These are phyloP conservation scores for Parastagonospora avenae DNA, from an alignment of 2,329 filamentous ascomycete species.

Conservation along the genomic window DNA sequence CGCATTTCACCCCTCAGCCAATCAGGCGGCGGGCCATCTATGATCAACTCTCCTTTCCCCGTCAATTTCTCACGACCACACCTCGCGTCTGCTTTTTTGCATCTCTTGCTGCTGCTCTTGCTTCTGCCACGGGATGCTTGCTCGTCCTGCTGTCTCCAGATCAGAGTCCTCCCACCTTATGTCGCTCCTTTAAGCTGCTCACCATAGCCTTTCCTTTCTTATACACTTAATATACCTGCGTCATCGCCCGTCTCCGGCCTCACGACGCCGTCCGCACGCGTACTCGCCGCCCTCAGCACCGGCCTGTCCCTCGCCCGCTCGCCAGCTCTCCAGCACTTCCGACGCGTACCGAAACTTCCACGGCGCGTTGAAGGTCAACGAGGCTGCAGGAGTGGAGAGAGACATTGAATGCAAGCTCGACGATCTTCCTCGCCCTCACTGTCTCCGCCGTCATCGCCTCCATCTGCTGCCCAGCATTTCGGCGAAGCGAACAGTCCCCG, in stretches of 20 bases:
- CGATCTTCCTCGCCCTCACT: conserved; percentile 39
- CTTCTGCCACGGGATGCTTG: conserved; percentile 40
- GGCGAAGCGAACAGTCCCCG: conserved; percentile 29
- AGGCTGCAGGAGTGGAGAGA: conserved; percentile 17
- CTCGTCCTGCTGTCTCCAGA: conserved; percentile 33
- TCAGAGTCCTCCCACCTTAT: conserved; percentile 39
- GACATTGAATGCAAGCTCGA: conserved; percentile 49
- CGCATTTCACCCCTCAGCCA: conserved; percentile 13
- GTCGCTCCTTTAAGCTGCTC: conserved; percentile 45
- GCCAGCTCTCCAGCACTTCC: conserved; percentile 10
- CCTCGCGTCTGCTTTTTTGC: conserved; percentile 22
- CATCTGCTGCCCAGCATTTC: conserved; percentile 32
- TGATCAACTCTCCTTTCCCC: conserved; percentile 1
- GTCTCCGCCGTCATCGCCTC: conserved; percentile 43
- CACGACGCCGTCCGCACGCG: conserved; percentile 17
- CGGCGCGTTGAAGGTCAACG: conserved; percentile 28
- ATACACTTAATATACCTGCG: conserved; percentile 38
- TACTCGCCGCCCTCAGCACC: conserved; percentile 7
- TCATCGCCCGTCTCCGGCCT: conserved; percentile 26
- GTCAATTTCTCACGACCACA: conserved; percentile 12
- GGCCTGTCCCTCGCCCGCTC: conserved; percentile 10
- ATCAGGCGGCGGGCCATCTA: conserved; percentile 14
- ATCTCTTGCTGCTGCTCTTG: conserved; percentile 30
- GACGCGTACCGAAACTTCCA: conserved; percentile 27
- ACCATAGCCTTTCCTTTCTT: conserved; percentile 41